A percentile compares a stretch with the other conserved stretches of the same genome.
These are phyloP conservation scores for Trichoderma sp. DNA, from an alignment of 2,329 filamentous ascomycete species.

Conservation along the genomic window DNA sequence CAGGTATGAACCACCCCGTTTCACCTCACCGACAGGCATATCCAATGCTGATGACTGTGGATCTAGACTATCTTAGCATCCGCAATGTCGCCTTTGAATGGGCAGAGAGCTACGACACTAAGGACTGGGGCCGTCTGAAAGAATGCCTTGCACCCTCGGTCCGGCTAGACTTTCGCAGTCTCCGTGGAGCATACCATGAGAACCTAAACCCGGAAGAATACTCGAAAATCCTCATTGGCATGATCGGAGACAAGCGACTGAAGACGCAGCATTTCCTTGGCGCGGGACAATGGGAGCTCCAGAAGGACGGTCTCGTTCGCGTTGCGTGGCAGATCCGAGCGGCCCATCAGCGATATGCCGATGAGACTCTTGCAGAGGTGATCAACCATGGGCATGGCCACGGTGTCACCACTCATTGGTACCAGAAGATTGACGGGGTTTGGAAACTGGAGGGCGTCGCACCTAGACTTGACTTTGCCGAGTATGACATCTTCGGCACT, in stretches of 20 bases:
- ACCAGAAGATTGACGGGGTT: slow-evolving; percentile 55
- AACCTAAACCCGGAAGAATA: slow-evolving; percentile 20
- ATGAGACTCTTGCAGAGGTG: slow-evolving; percentile 45
- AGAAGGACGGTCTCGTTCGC: slow-evolving; percentile 57
- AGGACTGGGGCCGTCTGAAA: slow-evolving; percentile 60
- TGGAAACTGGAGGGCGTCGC: slow-evolving; percentile 61
- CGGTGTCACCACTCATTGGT: slow-evolving; percentile 56
- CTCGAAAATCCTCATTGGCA: slow-evolving; percentile 13
- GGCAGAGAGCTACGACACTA: slow-evolving; percentile 66
- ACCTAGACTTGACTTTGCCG: slow-evolving; percentile 55
- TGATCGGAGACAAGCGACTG: slow-evolving; percentile 57
- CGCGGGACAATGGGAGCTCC: slow-evolving; percentile 55
- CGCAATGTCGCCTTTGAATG: slow-evolving; percentile 51
- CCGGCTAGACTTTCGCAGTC: slow-evolving; percentile 18
- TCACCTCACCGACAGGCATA: not conserved
- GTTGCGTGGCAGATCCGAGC: slow-evolving; percentile 62
- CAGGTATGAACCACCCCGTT: not conserved
- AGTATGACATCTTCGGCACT: slow-evolving; percentile 44
- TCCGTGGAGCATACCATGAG: slow-evolving; percentile 21
- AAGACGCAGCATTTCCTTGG: slow-evolving; percentile 66
- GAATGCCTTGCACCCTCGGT: slow-evolving; percentile 58
- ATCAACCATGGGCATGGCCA: slow-evolving; percentile 60
- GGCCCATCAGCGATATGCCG: slow-evolving; percentile 60
- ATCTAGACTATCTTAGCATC: slow-evolving; percentile 21
- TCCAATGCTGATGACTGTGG: not conserved